Base-by-base conservation (phyloP, 331 rosid genomes). In the Malus hybrid region DNA sequence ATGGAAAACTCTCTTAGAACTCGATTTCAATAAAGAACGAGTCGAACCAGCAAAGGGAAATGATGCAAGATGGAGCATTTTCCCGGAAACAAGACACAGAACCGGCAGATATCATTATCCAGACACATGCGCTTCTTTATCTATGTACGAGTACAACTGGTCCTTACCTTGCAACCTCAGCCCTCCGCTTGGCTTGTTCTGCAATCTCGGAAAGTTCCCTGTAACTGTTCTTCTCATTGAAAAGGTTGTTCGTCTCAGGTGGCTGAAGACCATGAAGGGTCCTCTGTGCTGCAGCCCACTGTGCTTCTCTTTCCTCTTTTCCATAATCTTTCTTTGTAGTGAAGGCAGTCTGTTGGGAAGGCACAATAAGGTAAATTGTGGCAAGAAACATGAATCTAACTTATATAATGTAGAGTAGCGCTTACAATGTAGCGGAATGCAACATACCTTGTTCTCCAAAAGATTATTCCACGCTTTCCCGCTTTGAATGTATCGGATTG, bases 151-250 rank as follows among this genome's bases (percentile, higher is more conserved):
- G 10, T 39, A 27, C 29, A 73, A 16, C 4, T 57, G 14, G 39
- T 48, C 78, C 85, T 83, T 78, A 90, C 99, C 97, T 86, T 74
- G 99, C 99, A 83, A 94, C 97, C 78, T 94, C 99, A 52, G 97
- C 99, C 14, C 99, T 93, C 60, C 97, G 80, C 86, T 94, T 94
- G 70, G 99, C 99, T 89, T 90, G 97, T 81, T 94, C 99, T 2
- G 99, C 99, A 57, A 92, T 92, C 92, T 94, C 99, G 28, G 97
- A 94, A 82, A 94, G 99, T 71, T 94, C 99, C 86, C 97, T 84
- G 55, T 88, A 92, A 75, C 92, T 85, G 66, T 56, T 90, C 80
- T 85, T 94, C 57, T 94, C 99, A 22, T 78, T 78, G 89, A 92
- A 92, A 69, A 90, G 67, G 80, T 76, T 90, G 88, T 48, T 64